Evolutionary conservation across 176 grass and related monocot species (phyloP).

Genomic region (Hordeum marinum): DNA sequence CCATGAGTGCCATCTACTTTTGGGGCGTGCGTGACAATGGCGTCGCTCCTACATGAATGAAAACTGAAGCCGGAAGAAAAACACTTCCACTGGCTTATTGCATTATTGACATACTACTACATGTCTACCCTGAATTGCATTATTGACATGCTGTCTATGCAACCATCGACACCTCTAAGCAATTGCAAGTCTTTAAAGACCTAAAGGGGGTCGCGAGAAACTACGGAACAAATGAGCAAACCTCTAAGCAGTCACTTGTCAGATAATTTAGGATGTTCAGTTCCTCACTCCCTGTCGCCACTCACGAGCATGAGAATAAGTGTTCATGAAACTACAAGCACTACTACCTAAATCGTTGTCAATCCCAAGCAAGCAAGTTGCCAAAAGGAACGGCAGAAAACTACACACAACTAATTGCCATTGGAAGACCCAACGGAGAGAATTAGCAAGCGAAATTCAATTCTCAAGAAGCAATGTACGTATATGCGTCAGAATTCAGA

Average conservation of each 20-base stretch:
- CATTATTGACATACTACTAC: too few relatives aligned
- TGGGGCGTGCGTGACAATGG: slow-evolving; percentile 24
- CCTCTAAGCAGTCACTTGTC: neutral
- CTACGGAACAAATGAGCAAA: neutral
- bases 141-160: neutral
- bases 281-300: neutral
- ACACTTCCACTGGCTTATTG: neutral
- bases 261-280: neutral
- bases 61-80: neutral
- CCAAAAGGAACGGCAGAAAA: neutral
- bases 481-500: neutral
- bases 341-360: neutral
- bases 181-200: neutral
- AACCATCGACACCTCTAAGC: neutral
- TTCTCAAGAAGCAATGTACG: neutral
- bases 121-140: neutral
- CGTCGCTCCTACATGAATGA: slow-evolving; percentile 26
- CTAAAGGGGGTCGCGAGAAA: neutral
- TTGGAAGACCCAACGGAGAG: neutral
- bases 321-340: neutral
- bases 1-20: slow-evolving; percentile 38
- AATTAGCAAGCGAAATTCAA: neutral
- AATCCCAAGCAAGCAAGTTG: neutral
- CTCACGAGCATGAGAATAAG: neutral
- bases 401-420: neutral